Evolutionary conservation across 2,329 filamentous ascomycete genomes (phyloP), one percentile per base, ranked within the genome.

Genomic region (Stagonosporopsis vannaccii): DNA sequence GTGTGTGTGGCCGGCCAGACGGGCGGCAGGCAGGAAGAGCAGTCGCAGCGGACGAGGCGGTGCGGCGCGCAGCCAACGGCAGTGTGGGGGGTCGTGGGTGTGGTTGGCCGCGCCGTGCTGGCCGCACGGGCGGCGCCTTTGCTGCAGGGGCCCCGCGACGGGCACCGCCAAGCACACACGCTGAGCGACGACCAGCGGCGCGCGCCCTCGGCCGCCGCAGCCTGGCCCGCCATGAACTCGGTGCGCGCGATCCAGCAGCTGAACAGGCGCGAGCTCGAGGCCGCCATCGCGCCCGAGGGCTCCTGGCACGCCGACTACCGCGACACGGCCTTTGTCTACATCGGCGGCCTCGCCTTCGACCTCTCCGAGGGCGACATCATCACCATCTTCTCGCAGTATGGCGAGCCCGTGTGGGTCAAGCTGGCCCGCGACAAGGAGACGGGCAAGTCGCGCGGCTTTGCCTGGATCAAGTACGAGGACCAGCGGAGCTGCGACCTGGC

Each of bases 281-380:
- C 92, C 75, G 91, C 89, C 68, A 93, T 92, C 66, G 84, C 89
- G 2, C 89, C 93, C 37, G 88, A 92, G 78, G 94, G 90, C 61
- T 97, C 94, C 54, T 98, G 94, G 94, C 94, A 98, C 75, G 89
- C 90, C 75, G 96, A 99, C 81, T 99, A 98, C 79, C 91, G 92
- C 79, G 95, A 96, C 80, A 98, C 95, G 2, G 96, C 95, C 57
- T 99, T 94, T 77, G 82, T 99, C 74, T 97, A 97, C 82, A 93
- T 99, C 66, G 96, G 96, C 71, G 94, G 94, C 25, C 84, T 99
- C 12, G 92, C 93, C 3, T 96, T 90, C 78, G 91, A 96, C 70
- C 84, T 99, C 36, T 92, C 92, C 44, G 95, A 99, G 80, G 96
- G 96, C 77, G 95, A 99, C 77, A 85, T 99, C 60, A 87, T 98